phyloP scores from a whole-genome alignment of 2,329 filamentous ascomycete species.

The Nannizziopsis arthrosporioides region DNA sequence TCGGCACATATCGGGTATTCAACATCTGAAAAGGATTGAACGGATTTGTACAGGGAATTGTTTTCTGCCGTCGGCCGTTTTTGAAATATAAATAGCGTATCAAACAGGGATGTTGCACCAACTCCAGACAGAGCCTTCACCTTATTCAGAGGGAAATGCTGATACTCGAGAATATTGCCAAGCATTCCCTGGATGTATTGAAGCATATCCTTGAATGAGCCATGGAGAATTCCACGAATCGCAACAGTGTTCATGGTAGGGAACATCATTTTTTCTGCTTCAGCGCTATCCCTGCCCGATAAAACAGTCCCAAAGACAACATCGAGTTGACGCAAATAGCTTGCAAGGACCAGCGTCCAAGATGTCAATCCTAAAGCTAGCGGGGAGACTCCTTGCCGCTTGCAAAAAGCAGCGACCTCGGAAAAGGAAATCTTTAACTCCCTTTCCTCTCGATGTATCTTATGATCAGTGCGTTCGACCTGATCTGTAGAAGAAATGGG shows the following conservation, averaged over 20 bases:
- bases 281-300: constrained; percentile 68
- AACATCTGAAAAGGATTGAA: constrained; percentile 53
- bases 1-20: constrained; percentile 78
- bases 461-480: constrained; percentile 12
- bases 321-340: constrained; percentile 53
- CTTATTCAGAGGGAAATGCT: constrained; percentile 65
- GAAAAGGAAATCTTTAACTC: constrained; percentile 25
- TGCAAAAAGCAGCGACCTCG: constrained; percentile 51
- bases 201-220: constrained; percentile 52
- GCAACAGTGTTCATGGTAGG: constrained; percentile 88
- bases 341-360: constrained; percentile 61
- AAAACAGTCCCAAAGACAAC: constrained; percentile 73
- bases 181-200: constrained; percentile 62
- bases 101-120: constrained; percentile 42
- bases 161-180: constrained; percentile 54
- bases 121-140: constrained; percentile 45
- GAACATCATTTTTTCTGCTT: constrained; percentile 58
- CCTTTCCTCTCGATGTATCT: constrained; percentile 21
- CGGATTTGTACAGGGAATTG: constrained; percentile 47
- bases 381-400: constrained; percentile 53
- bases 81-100: constrained; percentile 57
- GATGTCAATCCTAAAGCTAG: constrained; percentile 66
- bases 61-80: constrained; percentile 34
- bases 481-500: constrained; percentile 31
- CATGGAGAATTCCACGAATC: constrained; percentile 61